Percentiles rank a stretch among this genome's conserved stretches.
These are phyloP conservation scores for Glebionis coronaria DNA, from an alignment of 129 eudicot genomes.

Conservation along the genomic window DNA sequence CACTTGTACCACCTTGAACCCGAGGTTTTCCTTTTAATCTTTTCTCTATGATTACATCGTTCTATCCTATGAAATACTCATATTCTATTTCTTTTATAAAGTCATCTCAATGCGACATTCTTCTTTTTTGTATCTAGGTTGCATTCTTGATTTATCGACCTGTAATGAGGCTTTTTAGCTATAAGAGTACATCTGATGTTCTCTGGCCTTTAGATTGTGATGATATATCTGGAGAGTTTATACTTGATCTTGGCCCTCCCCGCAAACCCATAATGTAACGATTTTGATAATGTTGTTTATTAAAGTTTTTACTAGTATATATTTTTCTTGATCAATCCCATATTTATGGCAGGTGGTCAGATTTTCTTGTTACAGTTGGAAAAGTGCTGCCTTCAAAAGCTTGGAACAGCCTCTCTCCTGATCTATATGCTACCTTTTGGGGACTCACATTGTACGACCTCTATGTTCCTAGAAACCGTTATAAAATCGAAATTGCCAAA, in stretches of 20 bases:
- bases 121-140: constrained; percentile 45
- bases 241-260: constrained; percentile 77
- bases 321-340: not conserved
- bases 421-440: constrained; percentile 96
- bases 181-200: constrained; percentile 51
- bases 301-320: not conserved
- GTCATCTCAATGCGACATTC: constrained; percentile 2
- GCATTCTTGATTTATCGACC: constrained; percentile 96
- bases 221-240: constrained; percentile 40
- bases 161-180: constrained; percentile 93
- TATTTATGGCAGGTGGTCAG: constrained; percentile 73
- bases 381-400: constrained; percentile 95
- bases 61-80: not conserved
- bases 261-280: constrained; percentile 61
- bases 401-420: constrained; percentile 99
- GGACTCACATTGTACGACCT: constrained; percentile 97
- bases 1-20: constrained; percentile 98
- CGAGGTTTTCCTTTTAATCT: constrained; percentile 50
- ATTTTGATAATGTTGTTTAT: not conserved
- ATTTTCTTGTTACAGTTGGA: constrained; percentile 77
- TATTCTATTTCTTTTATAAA: too few relatives aligned
- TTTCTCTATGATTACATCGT: not conserved
- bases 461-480: constrained; percentile 87
- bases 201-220: constrained; percentile 77
- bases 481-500: constrained; percentile 84